A percentile compares a stretch with the other conserved stretches of the same genome.
phyloP scores from a whole-genome alignment of 352 stramenopile genomes.

The Pythium inflatum region DNA sequence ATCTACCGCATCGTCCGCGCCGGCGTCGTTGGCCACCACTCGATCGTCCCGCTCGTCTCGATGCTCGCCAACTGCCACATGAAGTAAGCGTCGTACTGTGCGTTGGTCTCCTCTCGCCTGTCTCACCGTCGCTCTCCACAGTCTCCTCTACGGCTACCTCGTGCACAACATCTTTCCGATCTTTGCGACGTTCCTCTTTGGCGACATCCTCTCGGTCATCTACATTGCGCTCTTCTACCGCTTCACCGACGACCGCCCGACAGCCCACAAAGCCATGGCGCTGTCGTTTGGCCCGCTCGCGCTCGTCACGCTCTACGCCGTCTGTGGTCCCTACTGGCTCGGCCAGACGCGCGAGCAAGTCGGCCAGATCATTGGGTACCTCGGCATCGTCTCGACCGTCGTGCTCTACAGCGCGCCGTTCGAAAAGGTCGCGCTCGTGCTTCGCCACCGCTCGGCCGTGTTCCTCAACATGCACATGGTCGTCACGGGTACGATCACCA shows the following conservation, averaged over 20 bases:
- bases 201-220: slow-evolving; percentile 39
- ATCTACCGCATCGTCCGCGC: slow-evolving; percentile 40
- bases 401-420: slow-evolving; percentile 63
- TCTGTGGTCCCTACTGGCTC: slow-evolving; percentile 39
- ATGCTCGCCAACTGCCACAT: slow-evolving; percentile 29
- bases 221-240: slow-evolving; percentile 63
- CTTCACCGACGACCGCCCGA: slow-evolving; percentile 44
- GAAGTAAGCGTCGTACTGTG: slow-evolving; percentile 6
- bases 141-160: slow-evolving; percentile 21
- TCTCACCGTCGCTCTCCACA: too few species aligned
- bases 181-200: slow-evolving; percentile 53
- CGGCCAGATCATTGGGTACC: slow-evolving; percentile 41
- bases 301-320: slow-evolving; percentile 45
- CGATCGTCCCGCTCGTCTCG: slow-evolving; percentile 42
- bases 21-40: slow-evolving; percentile 45
- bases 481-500: slow-evolving; percentile 55
- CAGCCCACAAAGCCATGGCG: slow-evolving; percentile 39
- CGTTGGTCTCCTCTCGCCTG: too few species aligned
- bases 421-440: slow-evolving; percentile 37
- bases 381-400: slow-evolving; percentile 49
- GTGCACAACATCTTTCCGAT: slow-evolving; percentile 51
- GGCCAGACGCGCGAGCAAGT: slow-evolving; percentile 28
- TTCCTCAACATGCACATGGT: slow-evolving; percentile 58
- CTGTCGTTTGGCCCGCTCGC: slow-evolving; percentile 28
- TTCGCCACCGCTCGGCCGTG: slow-evolving; percentile 16